Percentiles rank a stretch among this genome's conserved stretches.
phyloP scores from a whole-genome alignment of 2,329 filamentous ascomycete genomes.

The Scytalidium sp. region DNA sequence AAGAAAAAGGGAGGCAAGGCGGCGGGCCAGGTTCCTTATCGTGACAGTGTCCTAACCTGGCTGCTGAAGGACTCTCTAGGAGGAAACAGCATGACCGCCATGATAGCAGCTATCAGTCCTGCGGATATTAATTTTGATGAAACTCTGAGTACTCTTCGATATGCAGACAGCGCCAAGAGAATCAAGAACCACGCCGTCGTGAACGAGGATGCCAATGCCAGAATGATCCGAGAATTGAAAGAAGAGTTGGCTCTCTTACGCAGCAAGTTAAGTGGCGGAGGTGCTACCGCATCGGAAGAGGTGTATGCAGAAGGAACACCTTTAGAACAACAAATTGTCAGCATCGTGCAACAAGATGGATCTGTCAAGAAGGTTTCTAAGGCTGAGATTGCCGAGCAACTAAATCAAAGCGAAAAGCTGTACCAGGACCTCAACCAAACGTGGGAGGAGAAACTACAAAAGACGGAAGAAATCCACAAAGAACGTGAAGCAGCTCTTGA shows the following conservation, averaged over 20 bases:
- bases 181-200: constrained; percentile 99
- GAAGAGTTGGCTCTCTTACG: constrained; percentile 86
- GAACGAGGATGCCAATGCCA: constrained; percentile 97
- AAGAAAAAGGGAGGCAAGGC: constrained; percentile 73
- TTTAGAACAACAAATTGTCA: constrained; percentile 92
- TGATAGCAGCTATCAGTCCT: constrained; percentile 98
- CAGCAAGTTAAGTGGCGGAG: constrained; percentile 71
- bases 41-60: constrained; percentile 96
- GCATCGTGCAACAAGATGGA: constrained; percentile 83
- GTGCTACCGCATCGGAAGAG: constrained; percentile 62
- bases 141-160: constrained; percentile 90
- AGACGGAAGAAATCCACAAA: constrained; percentile 96
- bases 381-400: constrained; percentile 94
- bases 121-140: constrained; percentile 99
- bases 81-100: constrained; percentile 98
- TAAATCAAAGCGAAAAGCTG: constrained; percentile 94
- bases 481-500: constrained; percentile 93
- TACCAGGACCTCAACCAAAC: constrained; percentile 96
- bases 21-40: constrained; percentile 80
- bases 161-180: constrained; percentile 95
- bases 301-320: constrained; percentile 91
- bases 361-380: constrained; percentile 94
- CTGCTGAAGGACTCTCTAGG: constrained; percentile 93
- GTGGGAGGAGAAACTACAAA: constrained; percentile 94
- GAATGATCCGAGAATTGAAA: constrained; percentile 97